Evolutionary conservation across 768 basidiomycete species (phyloP).

Genomic region (Pulveroboletus frians): DNA sequence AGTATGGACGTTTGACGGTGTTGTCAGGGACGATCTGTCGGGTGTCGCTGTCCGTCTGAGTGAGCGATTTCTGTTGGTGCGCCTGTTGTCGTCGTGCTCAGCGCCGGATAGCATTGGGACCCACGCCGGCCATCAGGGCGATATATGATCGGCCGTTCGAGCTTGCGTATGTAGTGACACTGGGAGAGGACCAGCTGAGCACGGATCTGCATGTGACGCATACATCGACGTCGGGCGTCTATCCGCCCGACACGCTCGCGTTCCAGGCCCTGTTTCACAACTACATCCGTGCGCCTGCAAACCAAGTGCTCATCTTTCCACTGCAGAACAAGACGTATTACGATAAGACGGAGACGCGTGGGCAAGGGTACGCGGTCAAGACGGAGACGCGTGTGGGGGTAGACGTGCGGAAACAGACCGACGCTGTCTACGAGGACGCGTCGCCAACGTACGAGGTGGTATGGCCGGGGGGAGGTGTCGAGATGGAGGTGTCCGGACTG

Average conservation of each 20-base stretch:
- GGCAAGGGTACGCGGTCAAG: slow-evolving; percentile 46
- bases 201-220: slow-evolving; percentile 83
- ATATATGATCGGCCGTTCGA: slow-evolving; percentile 63
- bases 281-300: slow-evolving; percentile 68
- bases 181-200: slow-evolving; percentile 66
- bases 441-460: slow-evolving; percentile 49
- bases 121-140: slow-evolving; percentile 51
- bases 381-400: slow-evolving; percentile 58
- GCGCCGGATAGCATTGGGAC: slow-evolving; percentile 49
- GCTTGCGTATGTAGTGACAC: slow-evolving; percentile 76
- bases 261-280: slow-evolving; percentile 95
- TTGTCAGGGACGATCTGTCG: slow-evolving; percentile 61
- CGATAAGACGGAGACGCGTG: slow-evolving; percentile 72
- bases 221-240: slow-evolving; percentile 40
- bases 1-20: slow-evolving; percentile 62
- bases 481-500: slow-evolving; percentile 49
- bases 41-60: slow-evolving; percentile 76
- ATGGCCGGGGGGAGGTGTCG: slow-evolving; percentile 55
- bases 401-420: slow-evolving; percentile 62
- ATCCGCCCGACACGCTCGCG: slow-evolving; percentile 47
- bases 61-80: slow-evolving; percentile 34
- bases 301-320: slow-evolving; percentile 55
- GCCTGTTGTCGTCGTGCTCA: not conserved
- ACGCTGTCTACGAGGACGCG: slow-evolving; percentile 72
- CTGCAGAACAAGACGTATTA: slow-evolving; percentile 62